Conservation (phyloP, 2,329 filamentous ascomycete species). For the Cladosporium halotolerans region DNA sequence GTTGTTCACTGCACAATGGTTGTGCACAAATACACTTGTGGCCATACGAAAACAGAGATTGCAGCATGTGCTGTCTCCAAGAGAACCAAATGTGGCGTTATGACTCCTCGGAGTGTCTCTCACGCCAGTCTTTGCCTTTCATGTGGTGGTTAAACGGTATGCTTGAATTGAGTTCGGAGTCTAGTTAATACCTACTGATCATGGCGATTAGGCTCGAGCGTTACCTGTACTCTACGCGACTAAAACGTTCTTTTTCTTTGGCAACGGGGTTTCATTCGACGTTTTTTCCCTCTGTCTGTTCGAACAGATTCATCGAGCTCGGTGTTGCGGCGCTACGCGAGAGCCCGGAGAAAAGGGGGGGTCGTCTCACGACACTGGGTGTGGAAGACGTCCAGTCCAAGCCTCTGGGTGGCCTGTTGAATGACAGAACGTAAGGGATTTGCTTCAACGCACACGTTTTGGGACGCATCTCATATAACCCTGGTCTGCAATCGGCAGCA, state of each 20-base stretch:
- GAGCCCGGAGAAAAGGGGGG: background rate
- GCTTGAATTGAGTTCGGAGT: background rate
- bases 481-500: background rate
- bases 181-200: no score
- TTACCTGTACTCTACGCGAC: no score
- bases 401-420: background rate
- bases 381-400: background rate
- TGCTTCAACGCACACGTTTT: no score
- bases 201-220: no score
- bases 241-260: no score
- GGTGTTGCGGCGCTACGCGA: background rate
- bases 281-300: background rate
- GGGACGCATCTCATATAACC: no score
- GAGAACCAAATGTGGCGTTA: slow-evolving; percentile 34
- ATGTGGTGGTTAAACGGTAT: slow-evolving; percentile 34
- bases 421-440: background rate
- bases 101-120: slow-evolving; percentile 40
- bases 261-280: no score
- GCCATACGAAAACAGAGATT: slow-evolving; percentile 38
- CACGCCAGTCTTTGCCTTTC: slow-evolving; percentile 44
- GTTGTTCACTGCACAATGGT: slow-evolving; percentile 36
- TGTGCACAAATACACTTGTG: slow-evolving; percentile 43
- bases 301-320: background rate
- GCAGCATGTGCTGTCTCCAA: slow-evolving; percentile 43
- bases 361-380: background rate